Base-by-base conservation (phyloP, 2,329 filamentous ascomycete species). In the Fusarium vanettenii region DNA sequence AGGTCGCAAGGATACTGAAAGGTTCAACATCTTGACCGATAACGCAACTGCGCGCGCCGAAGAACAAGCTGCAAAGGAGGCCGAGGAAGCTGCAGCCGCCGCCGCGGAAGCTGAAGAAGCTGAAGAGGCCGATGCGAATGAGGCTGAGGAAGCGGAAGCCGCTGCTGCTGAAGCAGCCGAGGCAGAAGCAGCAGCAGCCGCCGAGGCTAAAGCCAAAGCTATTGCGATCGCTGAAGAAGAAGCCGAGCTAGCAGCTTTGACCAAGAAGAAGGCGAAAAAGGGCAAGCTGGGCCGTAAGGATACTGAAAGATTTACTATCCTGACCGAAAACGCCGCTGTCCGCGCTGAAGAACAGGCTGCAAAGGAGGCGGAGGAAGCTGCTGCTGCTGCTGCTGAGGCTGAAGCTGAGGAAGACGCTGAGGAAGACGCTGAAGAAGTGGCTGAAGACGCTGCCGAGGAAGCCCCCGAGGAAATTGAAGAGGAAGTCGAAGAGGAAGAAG, bases 211-310 rank as follows among this genome's bases (percentile, higher is more conserved):
- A 57, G 75, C 86, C 66, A 83, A 82, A 8, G 82, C 84, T 55
- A 85, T 80, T 39, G 80, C 82, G 4, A 65, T 68, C 18, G 67
- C 65, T 5, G 64, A 67, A 31, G 73, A 71, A 61, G 62, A 87
- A 66, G 82, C 84, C 29, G 85, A 87, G 75, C 84, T 84, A 14
- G 82, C 82, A 10, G 81, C 80, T 18, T 81, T 82, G 59, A 82
- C 84, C 59, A 83, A 82, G 11, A 80, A 80, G 70, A 80, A 74
- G 29, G 68, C 59, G 35, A 87, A 85, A 77, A 84, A 85, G 72
- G 76, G 77, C 52, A 76, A 73, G 16, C 61, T 78, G 31, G 76
- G 76, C 18, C 73, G 67, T 33, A 78, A 78, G 41, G 76, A 78
- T 29, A 70, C 69, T 6, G 76, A 78, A 8, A 61, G 76, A 16